Base-by-base conservation (phyloP, 2,329 filamentous ascomycete genomes). In the Apiospora marii region DNA sequence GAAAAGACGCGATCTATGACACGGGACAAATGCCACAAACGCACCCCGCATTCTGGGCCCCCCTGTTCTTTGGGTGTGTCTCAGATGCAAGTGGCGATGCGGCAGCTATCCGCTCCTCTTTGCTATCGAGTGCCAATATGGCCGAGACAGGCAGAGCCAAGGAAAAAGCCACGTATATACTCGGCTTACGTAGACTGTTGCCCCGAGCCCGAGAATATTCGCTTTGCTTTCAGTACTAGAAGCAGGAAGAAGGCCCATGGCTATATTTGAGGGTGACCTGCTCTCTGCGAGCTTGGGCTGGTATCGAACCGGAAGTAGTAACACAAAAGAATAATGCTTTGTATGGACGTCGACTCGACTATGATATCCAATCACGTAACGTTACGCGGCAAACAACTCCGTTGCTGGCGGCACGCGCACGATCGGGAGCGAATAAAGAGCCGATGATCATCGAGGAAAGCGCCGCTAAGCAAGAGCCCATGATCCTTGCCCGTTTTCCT, bases 61-160 rank as follows among this genome's bases (percentile, higher is more conserved):
- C 58, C 58, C 58, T 64, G 30, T 41, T 64, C 22, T 34, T 24
- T 30, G 27, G 27, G 37, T 41, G 22, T 64, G 58, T 64, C 58
- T 64, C 5, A 64, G 58, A 64, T 64, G 19, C 19, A 41, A 64
- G 19, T 64, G 58, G 41, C 58, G 58, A 64, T 64, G 34, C 34
- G 34, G 58, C 53, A 34, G 30, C 53, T 58, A 34, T 58, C 51
- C 24, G 27, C 30, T 61, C 13, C 53, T 22, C 3, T 6, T 8
- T 48, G 22, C n/a, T 12, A 44, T n/a, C 19, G 3, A 30, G 51
- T 30, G 27, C 27, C 27, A 30, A 64, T 64, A 13, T 64, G 58
- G 12, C 58, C 22, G 58, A 64, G 58, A 64, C 58, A 41, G 58
- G 12, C 19, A 22, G 41, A 64, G 58, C 58, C 58, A 13, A 64